phyloP scores from a whole-genome alignment of 2,329 filamentous ascomycete species.

The Scedosporium aurantiacum region DNA sequence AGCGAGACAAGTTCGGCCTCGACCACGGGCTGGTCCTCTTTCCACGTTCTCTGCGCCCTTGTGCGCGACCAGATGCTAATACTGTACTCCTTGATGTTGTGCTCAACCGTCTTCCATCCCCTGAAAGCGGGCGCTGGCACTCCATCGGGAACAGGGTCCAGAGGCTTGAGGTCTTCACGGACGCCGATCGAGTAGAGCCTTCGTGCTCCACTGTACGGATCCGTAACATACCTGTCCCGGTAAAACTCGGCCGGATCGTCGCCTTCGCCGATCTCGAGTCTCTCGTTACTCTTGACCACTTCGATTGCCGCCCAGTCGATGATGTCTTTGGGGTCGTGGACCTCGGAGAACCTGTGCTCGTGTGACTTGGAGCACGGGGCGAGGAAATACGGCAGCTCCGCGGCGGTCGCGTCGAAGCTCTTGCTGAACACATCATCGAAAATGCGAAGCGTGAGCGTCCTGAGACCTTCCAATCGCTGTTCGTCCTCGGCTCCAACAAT shows the following conservation, averaged over 20 bases:
- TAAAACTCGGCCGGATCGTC: constrained; percentile 38
- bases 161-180: constrained; percentile 47
- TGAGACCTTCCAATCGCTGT: constrained; percentile 39
- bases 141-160: constrained; percentile 51
- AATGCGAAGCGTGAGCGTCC: constrained; percentile 60
- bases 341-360: constrained; percentile 6
- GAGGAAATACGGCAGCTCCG: constrained; percentile 73
- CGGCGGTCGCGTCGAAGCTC: constrained; percentile 51
- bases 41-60: constrained; percentile 41
- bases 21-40: constrained; percentile 68
- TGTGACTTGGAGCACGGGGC: constrained; percentile 41
- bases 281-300: constrained; percentile 21
- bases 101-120: constrained; percentile 25
- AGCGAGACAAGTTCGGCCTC: constrained; percentile 62
- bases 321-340: constrained; percentile 12
- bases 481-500: constrained; percentile 24
- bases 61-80: constrained; percentile 59
- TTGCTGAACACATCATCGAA: constrained; percentile 89
- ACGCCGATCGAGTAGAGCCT: constrained; percentile 46
- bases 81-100: constrained; percentile 73
- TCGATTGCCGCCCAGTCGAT: constrained; percentile 55
- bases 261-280: constrained; percentile 24
- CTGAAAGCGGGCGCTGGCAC: constrained; percentile 37
- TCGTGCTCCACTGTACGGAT: constrained; percentile 51
- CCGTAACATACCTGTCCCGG: constrained; percentile 40